phyloP scores from a whole-genome alignment of 352 stramenopile species.

The Phytophthora pseudosyringae region DNA sequence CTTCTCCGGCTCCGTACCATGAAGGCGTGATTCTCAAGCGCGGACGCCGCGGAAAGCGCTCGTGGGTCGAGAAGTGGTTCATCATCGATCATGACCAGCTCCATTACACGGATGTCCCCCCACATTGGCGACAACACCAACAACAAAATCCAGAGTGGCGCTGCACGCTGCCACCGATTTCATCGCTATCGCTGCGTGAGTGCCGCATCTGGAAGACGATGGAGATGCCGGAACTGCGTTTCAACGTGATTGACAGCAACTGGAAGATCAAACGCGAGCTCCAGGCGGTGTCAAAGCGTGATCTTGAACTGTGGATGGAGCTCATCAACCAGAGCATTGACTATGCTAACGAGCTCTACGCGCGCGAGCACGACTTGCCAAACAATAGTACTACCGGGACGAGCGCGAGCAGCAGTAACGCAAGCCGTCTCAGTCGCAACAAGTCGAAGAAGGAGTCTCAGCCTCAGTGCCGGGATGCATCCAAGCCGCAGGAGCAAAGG shows the following conservation, averaged over 20 bases:
- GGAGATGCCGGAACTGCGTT: conserved; percentile 84
- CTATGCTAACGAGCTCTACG: conserved; percentile 66
- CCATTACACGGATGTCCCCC: conserved; percentile 68
- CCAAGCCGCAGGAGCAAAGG: conserved; percentile 26
- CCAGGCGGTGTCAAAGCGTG: conserved; percentile 59
- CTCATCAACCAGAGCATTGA: conserved; percentile 81
- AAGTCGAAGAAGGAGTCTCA: conserved; percentile 24
- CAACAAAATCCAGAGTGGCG: conserved; percentile 36
- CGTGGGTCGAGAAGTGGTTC: conserved; percentile 77
- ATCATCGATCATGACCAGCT: conserved; percentile 72
- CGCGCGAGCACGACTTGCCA: conserved; percentile 37
- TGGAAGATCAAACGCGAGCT: conserved; percentile 89
- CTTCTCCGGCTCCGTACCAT: conserved; percentile 52
- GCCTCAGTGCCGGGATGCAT: conserved; percentile 8
- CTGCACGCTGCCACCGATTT: conserved; percentile 46
- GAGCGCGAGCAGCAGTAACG: conserved; percentile 38
- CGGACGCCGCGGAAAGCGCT: conserved; percentile 72
- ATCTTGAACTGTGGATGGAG: conserved; percentile 77
- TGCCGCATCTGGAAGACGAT: conserved; percentile 89
- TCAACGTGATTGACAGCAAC: conserved; percentile 76
- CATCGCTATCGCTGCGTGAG: conserved; percentile 67
- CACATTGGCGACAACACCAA: conserved; percentile 38
- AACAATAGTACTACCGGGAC: conserved; percentile 49
- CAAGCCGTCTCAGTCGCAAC: conserved; percentile 36
- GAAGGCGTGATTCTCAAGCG: conserved; percentile 76